Conservation (phyloP, 2,329 filamentous ascomycete species). For the Pyrenophora tritici-repentis region DNA sequence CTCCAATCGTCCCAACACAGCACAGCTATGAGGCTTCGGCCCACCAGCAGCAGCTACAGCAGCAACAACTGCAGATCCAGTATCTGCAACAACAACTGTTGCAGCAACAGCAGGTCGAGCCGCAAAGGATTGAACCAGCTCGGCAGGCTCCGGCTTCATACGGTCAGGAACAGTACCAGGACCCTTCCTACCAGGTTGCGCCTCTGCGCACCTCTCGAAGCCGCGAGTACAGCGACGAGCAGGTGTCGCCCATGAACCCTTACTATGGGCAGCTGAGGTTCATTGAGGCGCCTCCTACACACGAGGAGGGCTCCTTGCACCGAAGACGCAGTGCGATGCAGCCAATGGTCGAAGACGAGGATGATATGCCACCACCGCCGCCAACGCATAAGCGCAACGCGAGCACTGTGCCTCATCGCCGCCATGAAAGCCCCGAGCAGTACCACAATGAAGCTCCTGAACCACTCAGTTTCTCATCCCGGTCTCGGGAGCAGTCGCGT, state of each 20-base stretch:
- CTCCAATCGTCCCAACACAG: constrained; percentile 48
- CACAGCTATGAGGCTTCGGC: constrained; percentile 28
- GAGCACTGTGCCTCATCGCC: constrained; percentile 34
- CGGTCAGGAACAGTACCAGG: constrained; percentile 31
- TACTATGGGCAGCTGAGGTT: constrained; percentile 43
- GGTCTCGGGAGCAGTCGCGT: constrained; percentile 35
- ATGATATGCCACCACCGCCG: constrained; percentile 53
- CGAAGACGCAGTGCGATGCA: constrained; percentile 59
- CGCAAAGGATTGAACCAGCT: constrained; percentile 15
- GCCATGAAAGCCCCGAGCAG: constrained; percentile 24
- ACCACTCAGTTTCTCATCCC: constrained; percentile 37
- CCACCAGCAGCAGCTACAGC: constrained; percentile 15
- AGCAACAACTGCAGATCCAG: constrained; percentile 18
- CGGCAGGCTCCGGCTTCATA: constrained; percentile 19
- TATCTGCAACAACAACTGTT: constrained; percentile 18
- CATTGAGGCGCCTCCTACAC: constrained; percentile 27
- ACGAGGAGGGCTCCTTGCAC: constrained; percentile 54
- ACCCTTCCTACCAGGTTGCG: constrained; percentile 42
- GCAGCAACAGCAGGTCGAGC: constrained; percentile 25
- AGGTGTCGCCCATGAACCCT: constrained; percentile 34
- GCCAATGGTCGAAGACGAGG: constrained; percentile 67
- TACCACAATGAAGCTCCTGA: constrained; percentile 40
- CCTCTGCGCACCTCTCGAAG: constrained; percentile 40
- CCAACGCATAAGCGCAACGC: constrained; percentile 46
- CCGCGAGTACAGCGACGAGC: constrained; percentile 30